Percentiles rank a stretch among this genome's conserved stretches.
These are phyloP conservation scores for Claviceps digitariae DNA, from an alignment of 2,329 filamentous ascomycete species.

Conservation along the genomic window DNA sequence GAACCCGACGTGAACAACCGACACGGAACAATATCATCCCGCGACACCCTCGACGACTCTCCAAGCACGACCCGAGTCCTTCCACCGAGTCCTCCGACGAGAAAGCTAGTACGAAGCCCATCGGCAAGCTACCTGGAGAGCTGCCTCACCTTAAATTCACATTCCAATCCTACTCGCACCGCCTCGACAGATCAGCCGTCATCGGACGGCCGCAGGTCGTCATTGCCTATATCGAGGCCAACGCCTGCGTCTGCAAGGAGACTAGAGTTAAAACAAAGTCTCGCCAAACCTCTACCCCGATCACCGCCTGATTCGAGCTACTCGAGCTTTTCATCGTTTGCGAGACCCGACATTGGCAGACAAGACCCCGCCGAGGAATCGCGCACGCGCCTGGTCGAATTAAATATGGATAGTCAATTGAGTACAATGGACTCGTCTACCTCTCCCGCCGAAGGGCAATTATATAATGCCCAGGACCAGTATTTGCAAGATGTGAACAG, in stretches of 20 bases:
- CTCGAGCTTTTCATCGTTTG: conserved; percentile 17
- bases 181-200: conserved; percentile 2
- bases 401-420: conserved; percentile 26
- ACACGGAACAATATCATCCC: conserved; percentile 14
- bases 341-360: conserved; percentile 13
- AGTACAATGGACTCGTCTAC: conserved; percentile 35
- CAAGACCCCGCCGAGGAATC: conserved; percentile 4
- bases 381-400: conserved; percentile 7
- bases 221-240: conserved; percentile 8
- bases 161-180: background rate
- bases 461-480: conserved; percentile 21
- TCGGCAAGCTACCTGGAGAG: conserved; percentile 27
- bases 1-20: conserved; percentile 31
- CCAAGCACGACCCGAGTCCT: conserved; percentile 39
- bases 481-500: conserved; percentile 26
- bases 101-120: conserved; percentile 27
- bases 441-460: conserved; percentile 20
- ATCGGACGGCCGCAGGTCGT: conserved; percentile 9
- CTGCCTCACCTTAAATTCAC: conserved; percentile 7
- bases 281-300: conserved; percentile 43
- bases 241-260: conserved; percentile 37
- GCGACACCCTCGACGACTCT: conserved; percentile 30
- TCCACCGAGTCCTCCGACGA: conserved; percentile 31
- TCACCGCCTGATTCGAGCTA: conserved; percentile 24
- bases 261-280: conserved; percentile 41